Base-by-base conservation (phyloP, 2,329 filamentous ascomycete species). In the Fusarium sp. region DNA sequence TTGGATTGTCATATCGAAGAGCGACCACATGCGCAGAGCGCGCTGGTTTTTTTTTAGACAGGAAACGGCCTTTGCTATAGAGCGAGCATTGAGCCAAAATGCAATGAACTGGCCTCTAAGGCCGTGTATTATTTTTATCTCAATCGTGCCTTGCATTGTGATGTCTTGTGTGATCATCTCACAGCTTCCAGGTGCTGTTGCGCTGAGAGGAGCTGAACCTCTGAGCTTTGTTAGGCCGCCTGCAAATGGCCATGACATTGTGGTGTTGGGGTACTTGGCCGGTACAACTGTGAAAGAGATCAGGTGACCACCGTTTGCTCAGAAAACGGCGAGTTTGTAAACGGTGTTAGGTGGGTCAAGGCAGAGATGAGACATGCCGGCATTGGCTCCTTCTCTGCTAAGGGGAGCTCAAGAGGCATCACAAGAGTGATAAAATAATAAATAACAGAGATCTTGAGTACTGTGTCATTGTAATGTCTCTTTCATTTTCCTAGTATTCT, bases 61-160 rank as follows among this genome's bases (percentile, higher is more conserved):
- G 47, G 56, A 45, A 65, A 38, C 35, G 54, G 68, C 71, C 50
- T 61, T 68, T 71, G 71, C 71, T 63, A 68, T 62, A 61, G 72
- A 75, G 66, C 70, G 73, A 75, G 73, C 73, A 74, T 70, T 66
- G 62, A 60, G 68, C 72, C 58, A 59, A 35, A 67, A 75, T 8
- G 47, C 52, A 71, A 74, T 74, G 60, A 74, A 71, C 45, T 68
- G 70, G 66, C 70, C 54, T 65, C 33, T 13, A 74, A 65, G 64
- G 57, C 61, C 47, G 42, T 71, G 40, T 66, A 61, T 63, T 63
- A 38, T 50, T 45, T 45, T 33, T 50, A 27, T 1, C 18, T 58
- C 14, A 13, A 27, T 27, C 16, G 33, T 36, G 54, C 54, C 31
- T 36, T 57, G 31, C 56, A 27, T 18, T 38, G 56, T 58, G 56